Conservation (phyloP, 139 green algal genomes). For the Chlamydomonas sp. region DNA sequence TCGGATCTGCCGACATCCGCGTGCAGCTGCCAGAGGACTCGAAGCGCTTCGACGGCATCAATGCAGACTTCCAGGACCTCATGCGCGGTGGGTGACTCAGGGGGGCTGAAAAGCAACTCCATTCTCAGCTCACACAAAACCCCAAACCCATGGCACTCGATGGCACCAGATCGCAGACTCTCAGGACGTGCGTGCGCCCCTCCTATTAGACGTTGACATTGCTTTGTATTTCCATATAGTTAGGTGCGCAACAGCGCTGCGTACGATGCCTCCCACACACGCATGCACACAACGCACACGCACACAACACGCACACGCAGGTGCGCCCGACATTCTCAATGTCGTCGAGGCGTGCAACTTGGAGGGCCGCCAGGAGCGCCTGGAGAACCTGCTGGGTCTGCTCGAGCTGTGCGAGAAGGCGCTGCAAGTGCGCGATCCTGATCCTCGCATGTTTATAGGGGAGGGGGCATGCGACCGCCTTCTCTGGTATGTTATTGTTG, state of each 20-base stretch:
- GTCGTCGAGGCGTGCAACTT: slow-evolving; percentile 85
- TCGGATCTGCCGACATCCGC: slow-evolving; percentile 79
- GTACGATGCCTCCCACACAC: not conserved
- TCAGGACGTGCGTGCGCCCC: too few species aligned
- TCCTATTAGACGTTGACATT: not conserved
- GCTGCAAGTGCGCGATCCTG: slow-evolving; percentile 53
- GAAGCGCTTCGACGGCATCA: slow-evolving; percentile 58
- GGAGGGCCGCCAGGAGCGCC: slow-evolving; percentile 74
- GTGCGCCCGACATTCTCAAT: slow-evolving; percentile 64
- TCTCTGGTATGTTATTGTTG: not conserved
- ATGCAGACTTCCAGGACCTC: slow-evolving; percentile 70
- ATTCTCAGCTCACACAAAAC: too few species aligned
- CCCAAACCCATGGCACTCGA: too few species aligned
- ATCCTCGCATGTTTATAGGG: not conserved
- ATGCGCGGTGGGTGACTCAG: slow-evolving; percentile 1
- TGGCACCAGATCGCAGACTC: too few species aligned
- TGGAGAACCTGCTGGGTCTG: slow-evolving; percentile 77
- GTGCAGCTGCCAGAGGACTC: slow-evolving; percentile 85
- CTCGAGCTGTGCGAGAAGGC: slow-evolving; percentile 92
- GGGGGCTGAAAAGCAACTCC: not conserved
- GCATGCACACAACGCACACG: not conserved
- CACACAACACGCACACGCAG: not conserved
- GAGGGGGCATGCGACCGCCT: not conserved
- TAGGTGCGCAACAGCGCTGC: not conserved
- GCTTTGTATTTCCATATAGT: not conserved